A percentile compares a stretch with the other conserved stretches of the same genome.
Conservation (phyloP, 2,329 filamentous ascomycete species). For the Juglanconis juglandina region DNA sequence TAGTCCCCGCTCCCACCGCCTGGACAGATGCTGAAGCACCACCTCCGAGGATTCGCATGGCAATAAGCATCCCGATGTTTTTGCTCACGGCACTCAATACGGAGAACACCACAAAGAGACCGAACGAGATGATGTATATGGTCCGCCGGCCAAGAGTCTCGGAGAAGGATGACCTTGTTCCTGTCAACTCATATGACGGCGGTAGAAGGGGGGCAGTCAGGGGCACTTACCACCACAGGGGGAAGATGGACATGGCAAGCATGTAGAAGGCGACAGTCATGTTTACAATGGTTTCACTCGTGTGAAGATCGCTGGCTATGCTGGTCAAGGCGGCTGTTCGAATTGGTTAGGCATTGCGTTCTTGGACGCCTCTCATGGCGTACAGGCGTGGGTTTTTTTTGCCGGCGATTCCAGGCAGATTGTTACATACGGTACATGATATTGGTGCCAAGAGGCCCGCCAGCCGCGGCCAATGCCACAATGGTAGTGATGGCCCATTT, state of each 20-base stretch:
- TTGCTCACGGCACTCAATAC: slow-evolving; percentile 65
- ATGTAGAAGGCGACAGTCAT: slow-evolving; percentile 77
- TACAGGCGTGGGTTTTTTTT: neutral
- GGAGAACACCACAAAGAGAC: slow-evolving; percentile 68
- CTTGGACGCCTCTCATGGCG: neutral
- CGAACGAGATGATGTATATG: slow-evolving; percentile 75
- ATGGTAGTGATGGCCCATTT: slow-evolving; percentile 85
- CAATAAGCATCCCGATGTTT: slow-evolving; percentile 72
- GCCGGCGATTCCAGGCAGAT: too few species aligned
- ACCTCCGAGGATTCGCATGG: slow-evolving; percentile 70
- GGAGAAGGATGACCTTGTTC: slow-evolving; percentile 63
- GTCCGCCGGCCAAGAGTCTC: slow-evolving; percentile 69
- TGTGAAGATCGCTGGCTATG: slow-evolving; percentile 59
- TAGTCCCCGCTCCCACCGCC: slow-evolving; percentile 78
- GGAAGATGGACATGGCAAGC: slow-evolving; percentile 79
- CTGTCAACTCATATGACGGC: neutral
- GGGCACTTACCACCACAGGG: slow-evolving; percentile 67
- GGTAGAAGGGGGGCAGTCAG: neutral
- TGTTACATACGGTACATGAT: slow-evolving; percentile 71
- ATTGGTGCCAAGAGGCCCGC: slow-evolving; percentile 77
- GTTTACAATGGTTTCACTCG: slow-evolving; percentile 66
- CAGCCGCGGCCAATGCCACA: slow-evolving; percentile 72
- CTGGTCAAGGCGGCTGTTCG: slow-evolving; percentile 62
- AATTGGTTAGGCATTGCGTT: neutral
- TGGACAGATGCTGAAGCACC: slow-evolving; percentile 78